Evolutionary conservation across 2,329 filamentous ascomycete genomes (phyloP), one percentile per base, ranked within the genome.

Genomic region (Sarocladium brachiariae): DNA sequence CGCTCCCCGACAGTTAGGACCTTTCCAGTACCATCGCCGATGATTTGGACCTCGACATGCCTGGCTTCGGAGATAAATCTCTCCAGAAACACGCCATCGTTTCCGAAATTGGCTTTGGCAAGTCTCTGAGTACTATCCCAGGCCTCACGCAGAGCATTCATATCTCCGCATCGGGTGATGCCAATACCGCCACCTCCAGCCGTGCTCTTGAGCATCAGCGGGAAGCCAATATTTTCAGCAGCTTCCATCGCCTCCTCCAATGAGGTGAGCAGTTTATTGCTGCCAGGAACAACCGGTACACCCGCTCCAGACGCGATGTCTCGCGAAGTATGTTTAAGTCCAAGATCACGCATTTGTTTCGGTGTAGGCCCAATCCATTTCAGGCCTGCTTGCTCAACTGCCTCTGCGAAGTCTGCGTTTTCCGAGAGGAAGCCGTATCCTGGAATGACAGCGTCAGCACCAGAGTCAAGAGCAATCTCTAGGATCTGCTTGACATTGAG

Each of bases 371-470:
- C 83, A 13, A 80, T 71, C 68, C 79, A 86, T 2, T 70, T 67
- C 53, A 86, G 68, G 0, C 80, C 83, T 1, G 74, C 75, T 8
- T 72, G 65, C 19, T 68, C 61, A 1, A 83, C 75, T 0, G 68
- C 64, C 19, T 69, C 61, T 0, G 83, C 81, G 59, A 86, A 86
- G 4, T 76, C 70, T 4, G 78, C 72, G 58, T 84, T 83, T 52
- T 86, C 83, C 0, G 77, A 77, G 1, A 87, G 63, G 53, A 85
- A 86, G 0, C 83, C 83, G 65, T 87, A 86, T 2, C 83, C 83
- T 0, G 83, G 83, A 47, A 83, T 80, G 14, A 86, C 72, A 3
- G 80, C 81, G 53, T 85, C 73, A 2, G 65, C 76, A 2, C 65
- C 59, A 13, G 71, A 65, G 2, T 68, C 60, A 37, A 70, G 71